Evolutionary conservation across 2,329 filamentous ascomycete species (phyloP).

Genomic region (Dothistroma septosporum): DNA sequence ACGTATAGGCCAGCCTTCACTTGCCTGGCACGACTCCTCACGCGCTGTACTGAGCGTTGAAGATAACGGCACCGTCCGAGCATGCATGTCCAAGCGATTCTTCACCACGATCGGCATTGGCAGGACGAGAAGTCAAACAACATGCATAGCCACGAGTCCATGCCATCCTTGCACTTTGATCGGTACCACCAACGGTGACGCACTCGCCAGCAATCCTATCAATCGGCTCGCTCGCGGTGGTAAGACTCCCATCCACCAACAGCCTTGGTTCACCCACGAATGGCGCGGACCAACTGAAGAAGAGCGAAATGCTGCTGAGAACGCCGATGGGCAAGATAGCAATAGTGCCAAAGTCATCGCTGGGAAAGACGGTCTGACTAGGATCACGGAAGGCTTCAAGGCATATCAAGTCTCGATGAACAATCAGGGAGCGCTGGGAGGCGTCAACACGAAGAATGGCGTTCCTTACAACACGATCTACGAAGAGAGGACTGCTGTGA

Average conservation of each 20-base stretch:
- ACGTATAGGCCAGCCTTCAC: conserved; percentile 46
- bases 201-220: conserved; percentile 51
- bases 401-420: conserved; percentile 25
- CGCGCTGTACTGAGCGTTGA: conserved; percentile 54
- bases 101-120: conserved; percentile 43
- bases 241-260: conserved; percentile 51
- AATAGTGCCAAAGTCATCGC: background rate
- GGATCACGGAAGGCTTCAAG: conserved; percentile 44
- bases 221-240: conserved; percentile 45
- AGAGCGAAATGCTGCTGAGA: conserved; percentile 10
- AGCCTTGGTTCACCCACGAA: conserved; percentile 57
- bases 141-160: conserved; percentile 46
- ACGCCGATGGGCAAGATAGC: background rate
- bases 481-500: conserved; percentile 44
- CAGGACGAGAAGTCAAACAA: conserved; percentile 36
- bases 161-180: conserved; percentile 54
- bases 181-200: conserved; percentile 51
- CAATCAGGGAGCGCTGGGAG: conserved; percentile 14
- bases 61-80: conserved; percentile 50
- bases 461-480: conserved; percentile 39
- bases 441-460: conserved; percentile 20
- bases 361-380: conserved; percentile 23
- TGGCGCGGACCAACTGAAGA: conserved; percentile 41
- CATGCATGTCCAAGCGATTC: conserved; percentile 50
- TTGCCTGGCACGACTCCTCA: conserved; percentile 54